Evolutionary conservation across 768 basidiomycete species (phyloP).

Genomic region (Porphyrellus cyaneotinctus): DNA sequence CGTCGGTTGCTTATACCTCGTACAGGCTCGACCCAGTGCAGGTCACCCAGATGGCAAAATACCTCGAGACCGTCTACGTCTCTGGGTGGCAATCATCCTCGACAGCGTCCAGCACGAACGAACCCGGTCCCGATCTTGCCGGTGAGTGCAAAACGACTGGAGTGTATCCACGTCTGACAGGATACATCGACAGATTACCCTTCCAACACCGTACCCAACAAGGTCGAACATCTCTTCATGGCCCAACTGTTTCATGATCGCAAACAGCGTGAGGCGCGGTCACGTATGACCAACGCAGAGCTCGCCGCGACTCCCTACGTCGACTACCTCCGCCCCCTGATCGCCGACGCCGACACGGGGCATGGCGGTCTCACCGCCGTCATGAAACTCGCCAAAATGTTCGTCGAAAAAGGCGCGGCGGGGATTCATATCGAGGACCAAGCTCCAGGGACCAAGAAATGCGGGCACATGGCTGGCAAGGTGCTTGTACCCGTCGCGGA

Average conservation of each 20-base stretch:
- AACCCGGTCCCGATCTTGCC: constrained; percentile 98
- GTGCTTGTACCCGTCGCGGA: constrained; percentile 96
- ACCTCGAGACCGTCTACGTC: constrained; percentile 97
- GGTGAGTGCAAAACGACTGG: constrained; percentile 42
- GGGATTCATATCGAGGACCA: constrained; percentile 99
- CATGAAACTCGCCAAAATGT: constrained; percentile 98
- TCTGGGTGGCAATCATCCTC: constrained; percentile 95
- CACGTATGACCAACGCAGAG: constrained; percentile 63
- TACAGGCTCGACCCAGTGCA: constrained; percentile 95
- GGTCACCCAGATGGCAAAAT: constrained; percentile 97
- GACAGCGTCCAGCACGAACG: constrained; percentile 89
- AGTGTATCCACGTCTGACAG: neutral
- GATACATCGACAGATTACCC: constrained; percentile 70
- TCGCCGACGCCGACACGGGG: constrained; percentile 97
- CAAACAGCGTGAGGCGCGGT: constrained; percentile 84
- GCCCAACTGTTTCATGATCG: constrained; percentile 99
- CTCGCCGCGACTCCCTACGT: constrained; percentile 65
- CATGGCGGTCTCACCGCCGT: constrained; percentile 97
- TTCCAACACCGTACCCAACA: constrained; percentile 97
- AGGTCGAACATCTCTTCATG: constrained; percentile 97
- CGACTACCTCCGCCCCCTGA: constrained; percentile 90
- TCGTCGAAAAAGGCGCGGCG: constrained; percentile 97
- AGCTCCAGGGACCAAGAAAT: constrained; percentile 96
- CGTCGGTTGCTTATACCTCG: constrained; percentile 21
- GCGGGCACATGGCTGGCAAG: constrained; percentile 91